Conservation (phyloP, 2,329 filamentous ascomycete genomes). For the Akanthomyces muscarius region DNA sequence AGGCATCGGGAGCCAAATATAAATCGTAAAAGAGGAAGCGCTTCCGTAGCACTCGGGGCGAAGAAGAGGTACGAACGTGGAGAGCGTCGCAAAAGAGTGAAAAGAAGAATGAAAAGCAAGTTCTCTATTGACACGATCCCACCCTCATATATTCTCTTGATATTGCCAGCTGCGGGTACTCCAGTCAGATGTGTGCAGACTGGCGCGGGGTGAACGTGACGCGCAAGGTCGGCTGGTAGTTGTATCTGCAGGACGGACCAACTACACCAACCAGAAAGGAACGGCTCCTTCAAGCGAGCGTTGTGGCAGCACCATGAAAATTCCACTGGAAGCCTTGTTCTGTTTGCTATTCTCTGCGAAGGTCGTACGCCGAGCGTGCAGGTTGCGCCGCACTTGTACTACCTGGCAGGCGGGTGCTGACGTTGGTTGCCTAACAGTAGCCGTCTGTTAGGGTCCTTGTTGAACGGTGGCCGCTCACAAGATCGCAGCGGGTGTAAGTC, state of each 20-base stretch:
- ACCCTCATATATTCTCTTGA: background rate
- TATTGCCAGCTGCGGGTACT: background rate
- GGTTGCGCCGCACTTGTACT: constrained; percentile 8
- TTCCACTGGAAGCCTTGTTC: no score
- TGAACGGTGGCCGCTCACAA: background rate
- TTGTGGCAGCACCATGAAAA: background rate
- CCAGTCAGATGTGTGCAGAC: constrained; percentile 1
- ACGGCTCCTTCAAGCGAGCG: background rate
- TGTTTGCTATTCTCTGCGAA: background rate
- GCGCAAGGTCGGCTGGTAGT: background rate
- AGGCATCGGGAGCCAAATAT: constrained; percentile 8
- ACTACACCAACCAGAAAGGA: background rate
- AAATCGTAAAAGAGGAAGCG: background rate
- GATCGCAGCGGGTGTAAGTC: background rate
- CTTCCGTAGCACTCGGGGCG: background rate
- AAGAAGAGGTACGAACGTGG: background rate
- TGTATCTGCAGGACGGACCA: background rate
- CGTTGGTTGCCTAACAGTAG: background rate
- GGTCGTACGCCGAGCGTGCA: background rate
- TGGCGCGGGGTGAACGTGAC: background rate
- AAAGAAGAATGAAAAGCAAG: background rate
- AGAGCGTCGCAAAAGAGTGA: background rate
- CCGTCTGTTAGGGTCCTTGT: background rate
- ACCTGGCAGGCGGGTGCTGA: background rate
- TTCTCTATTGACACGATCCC: background rate